These are phyloP conservation scores for Trichophyton verrucosum DNA, from an alignment of 2,329 filamentous ascomycete genomes.

Conservation along the genomic window DNA sequence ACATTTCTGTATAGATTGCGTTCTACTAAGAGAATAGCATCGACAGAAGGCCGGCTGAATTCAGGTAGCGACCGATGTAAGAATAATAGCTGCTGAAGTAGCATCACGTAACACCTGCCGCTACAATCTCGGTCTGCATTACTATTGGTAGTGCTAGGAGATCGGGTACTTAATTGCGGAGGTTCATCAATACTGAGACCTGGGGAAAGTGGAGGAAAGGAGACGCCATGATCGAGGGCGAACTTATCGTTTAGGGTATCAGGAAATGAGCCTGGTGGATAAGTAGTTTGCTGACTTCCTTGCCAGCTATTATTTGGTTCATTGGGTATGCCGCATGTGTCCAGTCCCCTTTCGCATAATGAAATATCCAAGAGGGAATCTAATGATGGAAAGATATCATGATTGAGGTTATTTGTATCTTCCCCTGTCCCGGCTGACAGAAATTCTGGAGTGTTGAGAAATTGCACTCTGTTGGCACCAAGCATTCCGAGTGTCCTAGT, in stretches of 20 bases:
- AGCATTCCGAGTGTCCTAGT: not conserved
- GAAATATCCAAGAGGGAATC: not conserved
- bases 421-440: not conserved
- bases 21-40: not conserved
- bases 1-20: not conserved
- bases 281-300: not conserved
- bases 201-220: not conserved
- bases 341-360: not conserved
- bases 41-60: not conserved
- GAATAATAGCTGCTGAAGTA: slow-evolving; percentile 1
- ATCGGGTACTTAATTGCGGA: not conserved
- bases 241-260: not conserved
- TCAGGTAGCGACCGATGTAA: not conserved
- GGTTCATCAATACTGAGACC: not conserved
- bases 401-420: not conserved
- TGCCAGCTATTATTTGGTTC: not conserved
- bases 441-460: not conserved
- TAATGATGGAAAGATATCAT: not conserved
- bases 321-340: not conserved
- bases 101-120: not conserved
- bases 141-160: not conserved
- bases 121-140: not conserved
- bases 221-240: not conserved
- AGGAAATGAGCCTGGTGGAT: not conserved
- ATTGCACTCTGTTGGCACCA: not conserved